A percentile compares a stretch with the other conserved stretches of the same genome.
Conservation (phyloP, 2,329 filamentous ascomycete species). For the Beauveria sp. region DNA sequence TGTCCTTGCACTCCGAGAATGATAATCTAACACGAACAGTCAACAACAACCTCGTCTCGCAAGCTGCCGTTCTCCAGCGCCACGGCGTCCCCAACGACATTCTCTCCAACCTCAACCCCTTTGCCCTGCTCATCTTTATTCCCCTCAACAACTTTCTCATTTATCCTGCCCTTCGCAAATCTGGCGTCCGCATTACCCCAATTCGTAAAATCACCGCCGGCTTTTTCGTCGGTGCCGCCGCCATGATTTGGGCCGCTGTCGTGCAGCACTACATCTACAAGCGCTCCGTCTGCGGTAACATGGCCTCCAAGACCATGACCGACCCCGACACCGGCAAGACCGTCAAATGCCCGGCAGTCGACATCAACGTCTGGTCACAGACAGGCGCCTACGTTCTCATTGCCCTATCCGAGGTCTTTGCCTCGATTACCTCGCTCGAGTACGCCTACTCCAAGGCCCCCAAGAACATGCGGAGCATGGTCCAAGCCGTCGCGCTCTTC, state of each 20-base stretch:
- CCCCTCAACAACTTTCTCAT: slow-evolving; percentile 60
- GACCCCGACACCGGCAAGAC: slow-evolving; percentile 25
- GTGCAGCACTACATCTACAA: slow-evolving; percentile 57
- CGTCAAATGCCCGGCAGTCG: slow-evolving; percentile 35
- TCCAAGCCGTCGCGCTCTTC: slow-evolving; percentile 61
- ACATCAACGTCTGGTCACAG: slow-evolving; percentile 57
- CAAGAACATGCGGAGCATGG: slow-evolving; percentile 66
- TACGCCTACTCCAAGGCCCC: slow-evolving; percentile 73
- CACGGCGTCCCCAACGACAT: slow-evolving; percentile 71
- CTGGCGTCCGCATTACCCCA: slow-evolving; percentile 62
- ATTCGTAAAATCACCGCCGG: slow-evolving; percentile 67
- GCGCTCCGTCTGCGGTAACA: slow-evolving; percentile 47
- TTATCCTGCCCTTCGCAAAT: slow-evolving; percentile 59
- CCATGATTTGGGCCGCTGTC: slow-evolving; percentile 50
- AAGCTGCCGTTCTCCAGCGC: slow-evolving; percentile 57
- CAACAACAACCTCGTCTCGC: slow-evolving; percentile 52
- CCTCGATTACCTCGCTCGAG: slow-evolving; percentile 53
- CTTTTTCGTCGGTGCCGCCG: slow-evolving; percentile 54
- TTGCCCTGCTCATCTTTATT: slow-evolving; percentile 67
- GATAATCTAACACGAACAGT: slow-evolving; percentile 25
- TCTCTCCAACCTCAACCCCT: slow-evolving; percentile 65
- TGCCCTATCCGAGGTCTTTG: slow-evolving; percentile 41
- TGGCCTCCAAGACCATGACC: slow-evolving; percentile 23
- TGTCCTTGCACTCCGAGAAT: background rate
- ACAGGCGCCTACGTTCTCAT: slow-evolving; percentile 41